Evolutionary conservation across 345 rosid species (phyloP).

Genomic region (Populus nigra): DNA sequence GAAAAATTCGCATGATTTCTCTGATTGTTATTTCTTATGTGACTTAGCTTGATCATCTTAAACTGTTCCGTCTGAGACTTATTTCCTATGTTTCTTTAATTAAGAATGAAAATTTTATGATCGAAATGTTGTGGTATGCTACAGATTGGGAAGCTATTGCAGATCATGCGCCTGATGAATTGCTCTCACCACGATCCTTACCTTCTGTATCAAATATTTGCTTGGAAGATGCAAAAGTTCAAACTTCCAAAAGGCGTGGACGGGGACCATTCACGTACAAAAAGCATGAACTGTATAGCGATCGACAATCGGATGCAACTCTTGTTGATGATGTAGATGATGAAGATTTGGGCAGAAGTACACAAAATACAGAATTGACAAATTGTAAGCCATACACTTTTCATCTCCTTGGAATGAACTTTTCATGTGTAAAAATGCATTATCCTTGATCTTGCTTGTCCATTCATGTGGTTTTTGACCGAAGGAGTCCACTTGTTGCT

Average conservation of each 20-base stretch:
- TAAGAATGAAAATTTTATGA: not conserved
- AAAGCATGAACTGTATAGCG: conserved; percentile 56
- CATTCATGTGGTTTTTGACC: not conserved
- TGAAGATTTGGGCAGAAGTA: conserved; percentile 26
- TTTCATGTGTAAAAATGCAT: not conserved
- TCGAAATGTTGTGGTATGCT: conserved; percentile 7
- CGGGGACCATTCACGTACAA: conserved; percentile 80
- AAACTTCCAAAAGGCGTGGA: conserved; percentile 79
- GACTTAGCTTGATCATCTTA: not conserved
- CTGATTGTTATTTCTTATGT: not conserved
- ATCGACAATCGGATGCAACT: conserved; percentile 31
- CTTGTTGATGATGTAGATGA: conserved; percentile 41
- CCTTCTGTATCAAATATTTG: conserved; percentile 64
- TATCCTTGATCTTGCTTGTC: not conserved
- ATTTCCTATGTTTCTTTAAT: not conserved
- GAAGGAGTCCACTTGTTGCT: not conserved
- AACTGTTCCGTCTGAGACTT: not conserved
- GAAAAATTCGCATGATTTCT: not conserved
- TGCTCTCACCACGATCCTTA: conserved; percentile 50
- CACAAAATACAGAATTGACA: conserved; percentile 33
- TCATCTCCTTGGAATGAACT: not conserved
- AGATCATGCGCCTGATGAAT: conserved; percentile 55
- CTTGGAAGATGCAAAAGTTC: conserved; percentile 46
- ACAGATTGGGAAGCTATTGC: conserved; percentile 93
- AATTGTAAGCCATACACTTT: conserved; percentile 42